Percentiles rank a stretch among this genome's conserved stretches.
Conservation (phyloP, 78 protist species). For the Emiliania huxleyi region DNA sequence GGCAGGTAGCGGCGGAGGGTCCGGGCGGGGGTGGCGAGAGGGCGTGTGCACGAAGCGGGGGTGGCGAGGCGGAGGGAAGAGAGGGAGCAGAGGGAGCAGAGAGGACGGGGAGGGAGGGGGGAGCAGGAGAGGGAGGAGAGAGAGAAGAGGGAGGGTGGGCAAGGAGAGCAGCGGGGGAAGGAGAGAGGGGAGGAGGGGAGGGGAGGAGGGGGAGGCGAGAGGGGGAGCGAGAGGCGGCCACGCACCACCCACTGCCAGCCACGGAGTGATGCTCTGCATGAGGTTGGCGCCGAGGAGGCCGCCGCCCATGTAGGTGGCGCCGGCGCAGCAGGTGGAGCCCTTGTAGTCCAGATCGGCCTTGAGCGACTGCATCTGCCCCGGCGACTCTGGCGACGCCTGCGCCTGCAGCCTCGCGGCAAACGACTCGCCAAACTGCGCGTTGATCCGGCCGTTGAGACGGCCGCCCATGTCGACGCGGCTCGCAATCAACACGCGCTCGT, state of each 20-base stretch:
- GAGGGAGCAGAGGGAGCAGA: too few relatives aligned
- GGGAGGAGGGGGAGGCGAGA: too few relatives aligned
- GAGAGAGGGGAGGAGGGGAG: too few relatives aligned
- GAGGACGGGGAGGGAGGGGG: too few relatives aligned
- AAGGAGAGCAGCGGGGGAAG: too few relatives aligned
- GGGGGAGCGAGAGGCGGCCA: too few relatives aligned
- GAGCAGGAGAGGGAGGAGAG: too few relatives aligned
- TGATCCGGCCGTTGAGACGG: neutral
- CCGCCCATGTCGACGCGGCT: neutral
- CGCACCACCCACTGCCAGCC: neutral
- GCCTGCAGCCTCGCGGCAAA: neutral
- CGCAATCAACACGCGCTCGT: neutral
- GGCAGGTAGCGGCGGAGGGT: too few relatives aligned
- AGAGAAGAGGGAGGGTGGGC: too few relatives aligned
- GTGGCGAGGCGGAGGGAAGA: too few relatives aligned
- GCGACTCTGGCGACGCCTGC: neutral
- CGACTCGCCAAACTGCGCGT: neutral
- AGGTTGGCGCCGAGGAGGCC: slow-evolving; percentile 25
- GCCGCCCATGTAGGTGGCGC: neutral
- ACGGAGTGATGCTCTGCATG: neutral
- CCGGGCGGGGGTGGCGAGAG: too few relatives aligned
- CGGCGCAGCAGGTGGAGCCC: neutral
- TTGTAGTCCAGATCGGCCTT: neutral
- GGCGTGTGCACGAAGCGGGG: too few relatives aligned
- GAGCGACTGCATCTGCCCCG: neutral